A percentile compares a stretch with the other conserved stretches of the same genome.
Conservation (phyloP, 768 basidiomycete species). For the Gyrodon lividus region DNA sequence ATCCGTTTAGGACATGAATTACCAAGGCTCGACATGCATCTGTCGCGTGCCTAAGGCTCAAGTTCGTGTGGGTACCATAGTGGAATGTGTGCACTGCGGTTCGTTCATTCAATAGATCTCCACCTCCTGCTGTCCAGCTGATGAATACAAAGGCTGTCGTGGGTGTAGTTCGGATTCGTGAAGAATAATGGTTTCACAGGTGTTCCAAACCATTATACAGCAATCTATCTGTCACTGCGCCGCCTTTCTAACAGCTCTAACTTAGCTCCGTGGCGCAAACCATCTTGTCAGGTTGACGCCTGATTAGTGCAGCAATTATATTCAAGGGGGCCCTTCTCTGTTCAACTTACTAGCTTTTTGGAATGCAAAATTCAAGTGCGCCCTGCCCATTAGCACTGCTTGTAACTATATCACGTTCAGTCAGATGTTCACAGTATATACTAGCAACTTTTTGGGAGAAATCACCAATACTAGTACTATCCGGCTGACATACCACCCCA, state of each 20-base stretch:
- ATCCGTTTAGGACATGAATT: slow-evolving; percentile 88
- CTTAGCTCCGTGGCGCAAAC: neutral
- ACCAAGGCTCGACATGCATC: slow-evolving; percentile 96
- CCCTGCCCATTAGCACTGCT: neutral
- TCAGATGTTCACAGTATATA: neutral
- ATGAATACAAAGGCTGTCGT: slow-evolving; percentile 62
- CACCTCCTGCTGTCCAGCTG: slow-evolving; percentile 4
- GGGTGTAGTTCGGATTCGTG: slow-evolving; percentile 90
- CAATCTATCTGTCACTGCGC: neutral
- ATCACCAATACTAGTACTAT: neutral
- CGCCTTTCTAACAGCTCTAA: neutral
- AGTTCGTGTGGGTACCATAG: slow-evolving; percentile 83
- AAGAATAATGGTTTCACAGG: slow-evolving; percentile 1
- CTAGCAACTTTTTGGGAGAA: neutral
- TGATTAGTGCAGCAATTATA: neutral
- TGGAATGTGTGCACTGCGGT: slow-evolving; percentile 98
- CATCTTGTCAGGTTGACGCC: neutral
- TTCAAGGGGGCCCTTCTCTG: neutral
- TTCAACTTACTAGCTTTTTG: neutral
- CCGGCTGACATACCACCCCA: no score
- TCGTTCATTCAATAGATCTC: slow-evolving; percentile 34
- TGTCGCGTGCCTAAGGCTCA: slow-evolving; percentile 96
- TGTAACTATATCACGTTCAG: neutral
- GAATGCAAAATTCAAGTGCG: slow-evolving; percentile 2
- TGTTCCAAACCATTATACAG: neutral